Percentiles rank a stretch among this genome's conserved stretches.
phyloP scores from a whole-genome alignment of 2,329 filamentous ascomycete genomes.

The Stemphylium beticola region DNA sequence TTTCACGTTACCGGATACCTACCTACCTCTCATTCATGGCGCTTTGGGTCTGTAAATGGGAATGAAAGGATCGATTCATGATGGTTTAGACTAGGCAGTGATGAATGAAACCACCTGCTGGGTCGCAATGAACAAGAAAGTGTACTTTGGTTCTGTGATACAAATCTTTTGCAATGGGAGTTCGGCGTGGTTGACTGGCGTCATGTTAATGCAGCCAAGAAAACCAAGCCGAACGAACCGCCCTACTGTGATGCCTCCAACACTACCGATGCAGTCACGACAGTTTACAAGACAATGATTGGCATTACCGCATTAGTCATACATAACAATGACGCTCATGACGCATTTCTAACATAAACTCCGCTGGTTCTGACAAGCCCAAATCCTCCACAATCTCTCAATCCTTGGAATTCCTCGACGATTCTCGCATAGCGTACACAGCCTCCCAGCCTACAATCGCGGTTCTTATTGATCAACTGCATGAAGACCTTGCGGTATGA shows the following conservation, averaged over 20 bases:
- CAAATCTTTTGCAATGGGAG: neutral
- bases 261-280: neutral
- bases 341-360: neutral
- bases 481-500: neutral
- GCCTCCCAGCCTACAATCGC: neutral
- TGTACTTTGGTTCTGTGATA: constrained; percentile 12
- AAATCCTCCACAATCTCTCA: neutral
- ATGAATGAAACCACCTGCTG: constrained; percentile 44
- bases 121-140: constrained; percentile 32
- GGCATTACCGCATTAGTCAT: neutral
- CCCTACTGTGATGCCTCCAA: too few relatives aligned
- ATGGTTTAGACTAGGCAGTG: constrained; percentile 48
- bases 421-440: neutral
- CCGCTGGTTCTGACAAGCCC: neutral
- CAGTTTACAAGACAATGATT: neutral
- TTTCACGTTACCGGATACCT: constrained; percentile 33
- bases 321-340: neutral
- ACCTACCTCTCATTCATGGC: constrained; percentile 40
- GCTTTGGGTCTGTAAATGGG: constrained; percentile 45
- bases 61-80: constrained; percentile 33
- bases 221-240: neutral
- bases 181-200: neutral
- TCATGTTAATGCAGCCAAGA: neutral
- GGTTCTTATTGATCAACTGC: neutral
- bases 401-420: neutral